Evolutionary conservation across 768 basidiomycete genomes (phyloP).

Genomic region (Gloeostereum incarnatum): DNA sequence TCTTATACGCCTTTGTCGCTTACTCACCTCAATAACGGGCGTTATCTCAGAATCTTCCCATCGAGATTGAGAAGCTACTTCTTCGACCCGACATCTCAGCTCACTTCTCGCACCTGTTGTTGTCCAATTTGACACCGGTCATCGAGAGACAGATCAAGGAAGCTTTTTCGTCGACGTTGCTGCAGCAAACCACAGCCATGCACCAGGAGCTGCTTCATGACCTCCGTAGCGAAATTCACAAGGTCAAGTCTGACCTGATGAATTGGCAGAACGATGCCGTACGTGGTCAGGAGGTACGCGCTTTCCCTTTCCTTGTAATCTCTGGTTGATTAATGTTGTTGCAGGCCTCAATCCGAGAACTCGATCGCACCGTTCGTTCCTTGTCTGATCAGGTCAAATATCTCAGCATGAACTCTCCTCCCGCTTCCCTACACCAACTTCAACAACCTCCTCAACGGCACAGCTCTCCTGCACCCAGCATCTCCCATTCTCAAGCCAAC

Average conservation of each 20-base stretch:
- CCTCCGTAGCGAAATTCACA: conserved; percentile 65
- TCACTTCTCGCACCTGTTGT: conserved; percentile 70
- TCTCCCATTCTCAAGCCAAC: conserved; percentile 25
- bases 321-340: conserved; percentile 6
- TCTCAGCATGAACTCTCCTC: conserved; percentile 46
- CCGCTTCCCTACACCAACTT: conserved; percentile 26
- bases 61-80: conserved; percentile 73
- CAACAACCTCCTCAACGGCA: conserved; percentile 29
- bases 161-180: conserved; percentile 58
- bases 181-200: conserved; percentile 66
- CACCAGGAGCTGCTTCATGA: conserved; percentile 76
- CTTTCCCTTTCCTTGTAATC: not conserved
- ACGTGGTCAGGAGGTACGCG: conserved; percentile 66
- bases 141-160: conserved; percentile 82
- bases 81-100: conserved; percentile 67
- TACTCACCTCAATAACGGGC: conserved; percentile 8
- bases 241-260: conserved; percentile 71
- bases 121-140: conserved; percentile 61
- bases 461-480: conserved; percentile 29
- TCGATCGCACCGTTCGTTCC: conserved; percentile 68
- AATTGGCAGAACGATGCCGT: conserved; percentile 76
- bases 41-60: conserved; percentile 51
- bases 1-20: conserved; percentile 5
- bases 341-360: conserved; percentile 67
- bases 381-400: conserved; percentile 81